phyloP scores from a whole-genome alignment of 23 red algal genomes.

The Cyanidium caldarium region DNA sequence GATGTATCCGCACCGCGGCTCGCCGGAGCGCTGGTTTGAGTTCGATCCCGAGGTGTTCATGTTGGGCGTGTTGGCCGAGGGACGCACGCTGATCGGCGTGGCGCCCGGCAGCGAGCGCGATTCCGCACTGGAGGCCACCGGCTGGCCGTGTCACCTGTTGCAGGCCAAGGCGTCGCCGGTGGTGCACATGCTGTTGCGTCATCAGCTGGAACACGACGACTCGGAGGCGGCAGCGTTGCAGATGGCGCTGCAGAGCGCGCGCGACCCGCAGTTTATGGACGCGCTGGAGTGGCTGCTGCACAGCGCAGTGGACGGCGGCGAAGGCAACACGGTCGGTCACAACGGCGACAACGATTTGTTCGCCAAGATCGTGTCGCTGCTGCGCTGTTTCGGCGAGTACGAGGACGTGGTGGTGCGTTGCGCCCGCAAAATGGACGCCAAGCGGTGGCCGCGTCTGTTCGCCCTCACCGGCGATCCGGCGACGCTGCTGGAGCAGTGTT shows the following conservation, averaged over 20 bases:
- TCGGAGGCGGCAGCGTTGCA: slow-evolving; percentile 29
- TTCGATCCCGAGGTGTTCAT: slow-evolving; percentile 76
- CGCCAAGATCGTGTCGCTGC: slow-evolving; percentile 36
- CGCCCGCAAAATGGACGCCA: slow-evolving; percentile 85
- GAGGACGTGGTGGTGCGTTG: slow-evolving; percentile 96
- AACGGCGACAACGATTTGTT: slow-evolving; percentile 19
- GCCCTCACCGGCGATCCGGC: slow-evolving; percentile 69
- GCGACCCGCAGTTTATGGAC: slow-evolving; percentile 75
- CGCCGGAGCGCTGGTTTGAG: slow-evolving; percentile 57
- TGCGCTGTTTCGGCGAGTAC: slow-evolving; percentile 97
- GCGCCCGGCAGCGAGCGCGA: slow-evolving; percentile 33
- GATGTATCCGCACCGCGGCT: background rate
- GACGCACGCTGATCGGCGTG: slow-evolving; percentile 52
- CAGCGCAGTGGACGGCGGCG: slow-evolving; percentile 29
- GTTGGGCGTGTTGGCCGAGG: slow-evolving; percentile 33
- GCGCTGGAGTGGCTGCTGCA: slow-evolving; percentile 83
- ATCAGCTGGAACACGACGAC: slow-evolving; percentile 35
- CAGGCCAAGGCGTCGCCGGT: slow-evolving; percentile 62
- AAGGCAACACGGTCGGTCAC: background rate
- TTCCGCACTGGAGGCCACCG: background rate
- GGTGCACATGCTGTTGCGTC: slow-evolving; percentile 54
- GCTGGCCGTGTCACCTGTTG: slow-evolving; percentile 14
- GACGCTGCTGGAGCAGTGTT: slow-evolving; percentile 81
- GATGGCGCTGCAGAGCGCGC: slow-evolving; percentile 47
- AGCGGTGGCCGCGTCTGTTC: slow-evolving; percentile 82